Evolutionary conservation across 306 rosid genomes (phyloP).

Genomic region (Morella rubra): DNA sequence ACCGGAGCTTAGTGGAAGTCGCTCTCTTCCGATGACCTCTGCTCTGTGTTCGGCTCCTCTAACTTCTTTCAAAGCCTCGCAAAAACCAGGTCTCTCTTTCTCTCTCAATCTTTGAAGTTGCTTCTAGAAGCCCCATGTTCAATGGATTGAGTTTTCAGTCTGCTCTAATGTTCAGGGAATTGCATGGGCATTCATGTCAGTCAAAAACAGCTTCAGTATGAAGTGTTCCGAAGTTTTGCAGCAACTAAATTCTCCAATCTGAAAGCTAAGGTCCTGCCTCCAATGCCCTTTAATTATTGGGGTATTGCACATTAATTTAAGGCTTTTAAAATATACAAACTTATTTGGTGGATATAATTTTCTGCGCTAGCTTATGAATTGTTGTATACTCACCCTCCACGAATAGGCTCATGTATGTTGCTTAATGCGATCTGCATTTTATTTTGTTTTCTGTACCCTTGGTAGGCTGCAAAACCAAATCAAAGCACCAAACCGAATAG

Average conservation of each 20-base stretch:
- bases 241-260: slow-evolving; percentile 27
- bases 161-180: slow-evolving; percentile 13
- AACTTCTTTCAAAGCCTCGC: slow-evolving; percentile 31
- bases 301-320: too few species aligned
- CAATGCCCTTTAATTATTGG: not conserved
- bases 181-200: slow-evolving; percentile 12
- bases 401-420: not conserved
- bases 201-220: slow-evolving; percentile 26
- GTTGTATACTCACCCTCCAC: too few species aligned
- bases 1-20: too few species aligned
- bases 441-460: not conserved
- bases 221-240: slow-evolving; percentile 29
- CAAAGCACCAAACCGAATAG: slow-evolving; percentile 62
- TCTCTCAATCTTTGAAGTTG: not conserved
- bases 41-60: slow-evolving; percentile 34
- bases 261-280: slow-evolving; percentile 48
- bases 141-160: slow-evolving; percentile 4
- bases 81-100: slow-evolving; percentile 41
- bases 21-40: slow-evolving; percentile 43
- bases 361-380: too few species aligned
- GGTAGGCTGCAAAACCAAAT: slow-evolving; percentile 46
- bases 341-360: too few species aligned
- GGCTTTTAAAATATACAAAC: too few species aligned
- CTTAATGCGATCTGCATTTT: not conserved
- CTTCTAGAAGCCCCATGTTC: not conserved